Conservation (phyloP, 78 protist genomes). For the Dictyostelium purpureum region DNA sequence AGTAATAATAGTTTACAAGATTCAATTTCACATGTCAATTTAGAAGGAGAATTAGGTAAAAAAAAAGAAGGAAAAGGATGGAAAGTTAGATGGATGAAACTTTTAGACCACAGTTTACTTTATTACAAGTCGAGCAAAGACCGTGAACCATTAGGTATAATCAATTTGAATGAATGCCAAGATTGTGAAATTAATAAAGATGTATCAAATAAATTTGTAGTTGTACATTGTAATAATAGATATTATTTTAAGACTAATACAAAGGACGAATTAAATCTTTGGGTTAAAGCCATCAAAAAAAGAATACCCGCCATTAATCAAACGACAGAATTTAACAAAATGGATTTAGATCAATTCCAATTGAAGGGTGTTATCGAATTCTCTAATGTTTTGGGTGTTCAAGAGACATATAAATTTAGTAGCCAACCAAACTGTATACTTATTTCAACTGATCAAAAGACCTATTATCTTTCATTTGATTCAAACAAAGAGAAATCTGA, state of each 20-base stretch:
- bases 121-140: slow-evolving; percentile 23
- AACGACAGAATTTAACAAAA: background rate
- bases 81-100: slow-evolving; percentile 66
- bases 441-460: slow-evolving; percentile 18
- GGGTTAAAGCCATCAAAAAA: slow-evolving; percentile 19
- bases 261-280: slow-evolving; percentile 14
- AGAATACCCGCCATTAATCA: background rate
- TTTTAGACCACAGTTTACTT: slow-evolving; percentile 9
- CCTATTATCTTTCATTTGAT: slow-evolving; percentile 53
- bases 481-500: slow-evolving; percentile 14
- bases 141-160: slow-evolving; percentile 31
- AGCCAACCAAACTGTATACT: slow-evolving; percentile 22
- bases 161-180: slow-evolving; percentile 37
- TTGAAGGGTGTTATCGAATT: slow-evolving; percentile 62
- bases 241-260: slow-evolving; percentile 57
- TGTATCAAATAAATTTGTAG: slow-evolving; percentile 41
- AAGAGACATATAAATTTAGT: slow-evolving; percentile 26
- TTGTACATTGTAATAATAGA: background rate
- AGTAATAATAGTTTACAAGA: background rate
- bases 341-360: slow-evolving; percentile 45
- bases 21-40: background rate
- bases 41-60: slow-evolving; percentile 68
- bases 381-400: background rate
- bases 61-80: slow-evolving; percentile 75
- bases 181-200: slow-evolving; percentile 56